Conservation (phyloP, 2,329 filamentous ascomycete species). For the Aschersonia sp. region DNA sequence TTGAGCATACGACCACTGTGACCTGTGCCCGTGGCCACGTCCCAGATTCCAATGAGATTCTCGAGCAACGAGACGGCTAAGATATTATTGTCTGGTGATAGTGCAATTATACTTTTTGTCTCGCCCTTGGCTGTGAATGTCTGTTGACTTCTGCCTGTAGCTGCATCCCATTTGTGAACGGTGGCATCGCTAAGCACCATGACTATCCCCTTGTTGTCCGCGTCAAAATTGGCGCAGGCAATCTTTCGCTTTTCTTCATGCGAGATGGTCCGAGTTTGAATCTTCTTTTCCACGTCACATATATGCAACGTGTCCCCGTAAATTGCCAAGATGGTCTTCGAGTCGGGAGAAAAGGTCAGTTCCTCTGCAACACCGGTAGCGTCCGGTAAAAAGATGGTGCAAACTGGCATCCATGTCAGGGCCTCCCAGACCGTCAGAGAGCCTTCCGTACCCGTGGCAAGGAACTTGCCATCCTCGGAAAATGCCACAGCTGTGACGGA, state of each 20-base stretch:
- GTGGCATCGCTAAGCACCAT: conserved; percentile 5
- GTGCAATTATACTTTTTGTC: conserved; percentile 5
- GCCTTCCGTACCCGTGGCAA: conserved; percentile 5
- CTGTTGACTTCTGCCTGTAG: conserved; percentile 2
- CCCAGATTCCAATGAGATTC: conserved; percentile 5
- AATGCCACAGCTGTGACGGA: conserved; percentile 5
- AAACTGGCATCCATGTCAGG: conserved; percentile 1
- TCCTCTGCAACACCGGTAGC: conserved; percentile 4
- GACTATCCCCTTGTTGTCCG: conserved; percentile 3
- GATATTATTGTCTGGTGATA: conserved; percentile 4
- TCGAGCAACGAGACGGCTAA: conserved; percentile 5
- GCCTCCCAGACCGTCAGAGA: conserved; percentile 4
- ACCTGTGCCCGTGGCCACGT: conserved; percentile 4
- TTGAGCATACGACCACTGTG: conserved; percentile 5
- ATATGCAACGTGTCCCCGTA: conserved; percentile 4
- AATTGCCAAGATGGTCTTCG: conserved; percentile 4
- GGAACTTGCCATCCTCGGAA: conserved; percentile 4
- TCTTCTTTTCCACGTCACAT: conserved; percentile 4
- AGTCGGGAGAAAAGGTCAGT: conserved; percentile 5
- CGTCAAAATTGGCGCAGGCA: conserved; percentile 5
- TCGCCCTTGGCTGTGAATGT: conserved; percentile 5
- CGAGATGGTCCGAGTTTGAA: background rate
- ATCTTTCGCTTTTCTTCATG: conserved; percentile 4
- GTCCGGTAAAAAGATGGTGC: conserved; percentile 5
- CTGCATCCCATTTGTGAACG: conserved; percentile 4